Percentiles rank a stretch among this genome's conserved stretches.
These are phyloP conservation scores for Prunus dulcis DNA, from an alignment of 306 rosid genomes.

Conservation along the genomic window DNA sequence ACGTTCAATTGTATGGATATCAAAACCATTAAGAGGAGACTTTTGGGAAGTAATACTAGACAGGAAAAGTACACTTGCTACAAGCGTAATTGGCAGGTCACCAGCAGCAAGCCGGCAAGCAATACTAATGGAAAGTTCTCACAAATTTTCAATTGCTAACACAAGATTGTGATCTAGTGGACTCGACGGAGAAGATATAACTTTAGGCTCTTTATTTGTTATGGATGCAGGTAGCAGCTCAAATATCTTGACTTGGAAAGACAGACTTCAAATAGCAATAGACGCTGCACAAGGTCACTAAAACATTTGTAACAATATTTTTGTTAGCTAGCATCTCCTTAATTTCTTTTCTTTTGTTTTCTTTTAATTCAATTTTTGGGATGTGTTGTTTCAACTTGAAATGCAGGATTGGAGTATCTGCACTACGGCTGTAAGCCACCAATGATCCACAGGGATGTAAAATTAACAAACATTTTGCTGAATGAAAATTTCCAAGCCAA, in stretches of 20 bases:
- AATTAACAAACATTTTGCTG: constrained; percentile 46
- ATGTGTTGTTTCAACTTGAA: background rate
- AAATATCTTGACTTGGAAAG: constrained; percentile 33
- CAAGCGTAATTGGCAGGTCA: background rate
- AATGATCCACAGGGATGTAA: constrained; percentile 52
- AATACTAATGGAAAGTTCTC: background rate
- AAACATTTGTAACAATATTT: background rate
- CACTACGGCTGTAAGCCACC: constrained; percentile 27
- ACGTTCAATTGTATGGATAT: background rate
- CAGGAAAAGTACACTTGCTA: background rate
- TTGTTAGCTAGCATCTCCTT: too few relatives aligned
- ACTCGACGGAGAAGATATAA: too few relatives aligned
- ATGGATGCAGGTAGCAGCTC: background rate
- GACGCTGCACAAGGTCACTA: constrained; percentile 39
- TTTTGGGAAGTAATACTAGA: background rate
- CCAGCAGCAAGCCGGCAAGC: background rate
- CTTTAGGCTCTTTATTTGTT: background rate
- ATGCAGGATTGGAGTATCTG: constrained; percentile 18
- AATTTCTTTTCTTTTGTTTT: background rate
- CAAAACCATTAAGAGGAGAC: background rate
- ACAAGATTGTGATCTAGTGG: background rate
- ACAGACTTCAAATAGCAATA: constrained; percentile 33
- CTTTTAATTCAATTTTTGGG: background rate
- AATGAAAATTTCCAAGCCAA: constrained; percentile 38
- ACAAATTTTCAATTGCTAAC: background rate